These are phyloP conservation scores for Gracilaria vermiculophylla DNA, from an alignment of 23 red algal species.

Conservation along the genomic window DNA sequence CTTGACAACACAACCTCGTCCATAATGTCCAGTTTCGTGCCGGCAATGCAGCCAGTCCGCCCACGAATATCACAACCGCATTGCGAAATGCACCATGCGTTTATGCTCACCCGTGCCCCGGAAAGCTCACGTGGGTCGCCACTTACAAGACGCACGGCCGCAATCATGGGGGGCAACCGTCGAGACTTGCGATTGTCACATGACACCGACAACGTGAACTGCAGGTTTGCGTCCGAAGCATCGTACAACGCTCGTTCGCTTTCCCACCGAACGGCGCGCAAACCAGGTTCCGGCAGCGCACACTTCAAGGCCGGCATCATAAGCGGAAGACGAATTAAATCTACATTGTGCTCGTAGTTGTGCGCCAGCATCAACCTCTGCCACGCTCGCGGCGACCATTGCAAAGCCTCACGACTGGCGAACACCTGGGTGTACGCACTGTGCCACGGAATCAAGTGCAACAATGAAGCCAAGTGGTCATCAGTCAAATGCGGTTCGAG, in stretches of 20 bases:
- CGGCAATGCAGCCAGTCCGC: neutral
- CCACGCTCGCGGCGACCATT: constrained; percentile 11
- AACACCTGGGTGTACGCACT: neutral
- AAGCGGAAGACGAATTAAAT: neutral
- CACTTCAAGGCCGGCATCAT: neutral
- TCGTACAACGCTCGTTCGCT: neutral
- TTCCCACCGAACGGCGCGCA: constrained; percentile 4
- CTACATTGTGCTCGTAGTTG: neutral
- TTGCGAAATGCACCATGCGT: neutral
- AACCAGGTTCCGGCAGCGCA: constrained; percentile 14
- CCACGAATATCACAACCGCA: constrained; percentile 32
- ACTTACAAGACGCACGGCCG: neutral
- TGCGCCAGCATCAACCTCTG: neutral
- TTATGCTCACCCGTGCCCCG: neutral
- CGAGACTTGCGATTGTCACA: constrained; percentile 9
- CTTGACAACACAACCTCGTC: constrained; percentile 1
- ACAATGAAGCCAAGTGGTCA: neutral
- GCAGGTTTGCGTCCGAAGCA: neutral
- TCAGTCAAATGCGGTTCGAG: neutral
- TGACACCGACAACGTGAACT: neutral
- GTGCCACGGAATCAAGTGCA: constrained; percentile 4
- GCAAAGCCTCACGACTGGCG: neutral
- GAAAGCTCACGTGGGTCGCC: neutral
- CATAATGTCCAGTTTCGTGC: neutral
- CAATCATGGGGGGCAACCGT: neutral